These are phyloP conservation scores for Terfezia claveryi DNA, from an alignment of 495 filamentous ascomycete species.

Conservation along the genomic window DNA sequence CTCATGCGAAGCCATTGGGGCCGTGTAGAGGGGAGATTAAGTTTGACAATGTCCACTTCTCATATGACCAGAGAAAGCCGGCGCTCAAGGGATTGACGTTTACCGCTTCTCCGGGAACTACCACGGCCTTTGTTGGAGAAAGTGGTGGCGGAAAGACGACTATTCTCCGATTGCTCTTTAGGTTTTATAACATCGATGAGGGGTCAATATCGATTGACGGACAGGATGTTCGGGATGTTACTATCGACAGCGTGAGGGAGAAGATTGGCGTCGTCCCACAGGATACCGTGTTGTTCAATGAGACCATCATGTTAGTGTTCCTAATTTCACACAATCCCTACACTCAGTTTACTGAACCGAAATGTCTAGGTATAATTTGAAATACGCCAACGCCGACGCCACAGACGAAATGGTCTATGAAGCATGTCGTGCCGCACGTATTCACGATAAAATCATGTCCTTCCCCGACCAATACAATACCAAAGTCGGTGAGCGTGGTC, in stretches of 20 bases:
- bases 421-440: constrained; percentile 80
- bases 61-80: constrained; percentile 71
- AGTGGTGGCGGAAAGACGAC: constrained; percentile 95
- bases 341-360: neutral
- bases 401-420: constrained; percentile 71
- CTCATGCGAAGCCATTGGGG: constrained; percentile 31
- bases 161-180: constrained; percentile 85
- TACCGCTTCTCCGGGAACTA: constrained; percentile 66
- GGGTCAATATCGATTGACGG: constrained; percentile 70
- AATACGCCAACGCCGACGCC: constrained; percentile 71
- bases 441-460: constrained; percentile 82
- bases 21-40: constrained; percentile 58
- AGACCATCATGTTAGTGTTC: constrained; percentile 48
- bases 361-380: constrained; percentile 47
- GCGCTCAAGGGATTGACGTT: constrained; percentile 68
- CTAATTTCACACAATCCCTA: neutral
- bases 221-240: constrained; percentile 60
- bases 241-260: constrained; percentile 75
- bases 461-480: constrained; percentile 88
- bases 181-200: constrained; percentile 66
- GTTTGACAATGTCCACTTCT: constrained; percentile 73
- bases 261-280: constrained; percentile 93
- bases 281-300: constrained; percentile 92
- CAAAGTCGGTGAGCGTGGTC: constrained; percentile 82
- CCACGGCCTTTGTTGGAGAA: constrained; percentile 86